Percentiles rank a stretch among this genome's conserved stretches.
Conservation (phyloP, 495 filamentous ascomycete species). For the Pseudevernia furfuracea region DNA sequence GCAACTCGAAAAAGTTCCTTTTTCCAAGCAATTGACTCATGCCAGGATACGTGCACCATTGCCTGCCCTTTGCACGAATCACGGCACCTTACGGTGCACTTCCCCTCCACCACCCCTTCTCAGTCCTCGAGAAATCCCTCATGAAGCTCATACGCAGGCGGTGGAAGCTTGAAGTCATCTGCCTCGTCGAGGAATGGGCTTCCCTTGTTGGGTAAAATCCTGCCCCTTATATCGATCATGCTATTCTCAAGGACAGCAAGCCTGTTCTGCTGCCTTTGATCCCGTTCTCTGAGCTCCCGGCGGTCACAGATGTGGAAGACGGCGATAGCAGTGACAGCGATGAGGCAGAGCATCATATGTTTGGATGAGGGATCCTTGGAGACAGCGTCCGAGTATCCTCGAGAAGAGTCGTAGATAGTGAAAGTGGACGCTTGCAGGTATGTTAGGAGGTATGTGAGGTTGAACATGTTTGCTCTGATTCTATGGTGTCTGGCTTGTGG, state of each 20-base stretch:
- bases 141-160: not conserved
- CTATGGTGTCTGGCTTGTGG: not conserved
- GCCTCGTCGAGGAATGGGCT: not conserved
- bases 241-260: not conserved
- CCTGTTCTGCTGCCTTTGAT: not conserved
- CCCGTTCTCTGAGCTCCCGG: not conserved
- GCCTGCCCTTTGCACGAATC: not conserved
- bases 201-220: not conserved
- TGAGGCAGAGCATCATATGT: not conserved
- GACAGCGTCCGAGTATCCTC: not conserved
- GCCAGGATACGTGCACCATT: not conserved
- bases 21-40: not conserved
- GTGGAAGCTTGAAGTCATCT: not conserved
- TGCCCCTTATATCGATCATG: not conserved
- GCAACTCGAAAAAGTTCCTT: not conserved
- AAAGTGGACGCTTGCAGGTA: not conserved
- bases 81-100: not conserved
- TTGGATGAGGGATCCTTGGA: not conserved
- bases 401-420: not conserved
- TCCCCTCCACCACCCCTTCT: not conserved
- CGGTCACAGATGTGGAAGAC: not conserved
- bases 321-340: not conserved
- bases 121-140: not conserved
- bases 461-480: not conserved
- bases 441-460: not conserved